Conservation (phyloP, 2,329 filamentous ascomycete species). For the Fusarium euwallaceae region DNA sequence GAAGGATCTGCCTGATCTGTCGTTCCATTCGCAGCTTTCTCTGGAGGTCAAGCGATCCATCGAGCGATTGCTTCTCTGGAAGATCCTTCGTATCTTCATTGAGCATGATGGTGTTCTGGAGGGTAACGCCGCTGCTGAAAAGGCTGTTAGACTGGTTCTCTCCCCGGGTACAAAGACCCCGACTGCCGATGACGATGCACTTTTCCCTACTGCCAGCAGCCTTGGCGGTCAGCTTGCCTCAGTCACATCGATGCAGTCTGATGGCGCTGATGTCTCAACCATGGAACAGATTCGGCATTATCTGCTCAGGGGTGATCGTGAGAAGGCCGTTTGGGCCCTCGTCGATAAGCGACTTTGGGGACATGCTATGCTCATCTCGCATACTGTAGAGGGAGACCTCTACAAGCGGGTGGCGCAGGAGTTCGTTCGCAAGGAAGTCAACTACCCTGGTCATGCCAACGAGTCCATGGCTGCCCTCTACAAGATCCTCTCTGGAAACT, state of each 20-base stretch:
- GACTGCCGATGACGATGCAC: slow-evolving; percentile 42
- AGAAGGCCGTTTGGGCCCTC: slow-evolving; percentile 93
- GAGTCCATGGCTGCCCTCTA: slow-evolving; percentile 93
- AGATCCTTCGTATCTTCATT: slow-evolving; percentile 82
- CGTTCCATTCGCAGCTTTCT: slow-evolving; percentile 63
- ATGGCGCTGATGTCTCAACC: slow-evolving; percentile 76
- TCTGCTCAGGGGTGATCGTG: slow-evolving; percentile 84
- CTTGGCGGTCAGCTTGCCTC: slow-evolving; percentile 45
- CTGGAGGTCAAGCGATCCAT: slow-evolving; percentile 78
- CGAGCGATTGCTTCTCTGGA: slow-evolving; percentile 89
- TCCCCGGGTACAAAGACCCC: slow-evolving; percentile 64
- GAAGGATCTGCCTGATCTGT: slow-evolving; percentile 64
- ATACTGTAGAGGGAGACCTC: slow-evolving; percentile 80
- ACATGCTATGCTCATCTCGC: slow-evolving; percentile 91
- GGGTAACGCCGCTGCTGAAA: slow-evolving; percentile 77
- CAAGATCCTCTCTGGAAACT: slow-evolving; percentile 92
- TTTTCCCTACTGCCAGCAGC: slow-evolving; percentile 42
- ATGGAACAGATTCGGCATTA: slow-evolving; percentile 79
- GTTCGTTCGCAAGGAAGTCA: slow-evolving; percentile 95
- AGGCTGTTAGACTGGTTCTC: slow-evolving; percentile 80
- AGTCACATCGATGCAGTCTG: slow-evolving; percentile 63
- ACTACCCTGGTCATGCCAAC: slow-evolving; percentile 81
- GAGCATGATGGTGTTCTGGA: slow-evolving; percentile 89
- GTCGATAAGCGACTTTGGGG: slow-evolving; percentile 96
- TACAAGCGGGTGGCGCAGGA: slow-evolving; percentile 97